These are phyloP conservation scores for Podosphaera leucotricha DNA, from an alignment of 2,329 filamentous ascomycete genomes.

Conservation along the genomic window DNA sequence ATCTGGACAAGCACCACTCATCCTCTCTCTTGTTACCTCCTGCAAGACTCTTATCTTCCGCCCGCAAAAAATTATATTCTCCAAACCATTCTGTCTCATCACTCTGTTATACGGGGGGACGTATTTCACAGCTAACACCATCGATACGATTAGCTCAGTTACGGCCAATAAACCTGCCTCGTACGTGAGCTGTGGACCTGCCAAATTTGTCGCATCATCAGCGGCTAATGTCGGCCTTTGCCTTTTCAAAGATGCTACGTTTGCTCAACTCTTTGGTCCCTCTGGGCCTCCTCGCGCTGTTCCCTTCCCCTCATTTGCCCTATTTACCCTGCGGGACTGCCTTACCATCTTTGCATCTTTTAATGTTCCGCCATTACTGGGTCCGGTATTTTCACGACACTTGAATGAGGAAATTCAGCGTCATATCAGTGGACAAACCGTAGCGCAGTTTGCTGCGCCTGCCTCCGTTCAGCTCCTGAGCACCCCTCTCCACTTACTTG, in stretches of 20 bases:
- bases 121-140: constrained; percentile 66
- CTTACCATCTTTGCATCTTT: constrained; percentile 82
- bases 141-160: constrained; percentile 60
- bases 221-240: constrained; percentile 67
- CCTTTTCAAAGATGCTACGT: constrained; percentile 75
- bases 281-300: constrained; percentile 30
- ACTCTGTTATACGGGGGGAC: constrained; percentile 65
- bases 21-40: constrained; percentile 33
- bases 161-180: constrained; percentile 30
- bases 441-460: constrained; percentile 62
- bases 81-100: constrained; percentile 45
- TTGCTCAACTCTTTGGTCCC: constrained; percentile 61
- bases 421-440: constrained; percentile 27
- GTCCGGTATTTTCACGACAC: constrained; percentile 37
- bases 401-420: constrained; percentile 28
- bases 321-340: constrained; percentile 67
- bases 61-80: constrained; percentile 36
- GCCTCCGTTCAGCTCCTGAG: constrained; percentile 56
- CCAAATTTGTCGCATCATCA: constrained; percentile 63
- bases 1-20: constrained; percentile 39
- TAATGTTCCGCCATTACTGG: constrained; percentile 63
- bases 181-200: constrained; percentile 44
- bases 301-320: constrained; percentile 43
- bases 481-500: constrained; percentile 67
- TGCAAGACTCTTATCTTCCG: constrained; percentile 29